Conservation (phyloP, 2,329 filamentous ascomycete species). For the Pseudomassariella vexata region DNA sequence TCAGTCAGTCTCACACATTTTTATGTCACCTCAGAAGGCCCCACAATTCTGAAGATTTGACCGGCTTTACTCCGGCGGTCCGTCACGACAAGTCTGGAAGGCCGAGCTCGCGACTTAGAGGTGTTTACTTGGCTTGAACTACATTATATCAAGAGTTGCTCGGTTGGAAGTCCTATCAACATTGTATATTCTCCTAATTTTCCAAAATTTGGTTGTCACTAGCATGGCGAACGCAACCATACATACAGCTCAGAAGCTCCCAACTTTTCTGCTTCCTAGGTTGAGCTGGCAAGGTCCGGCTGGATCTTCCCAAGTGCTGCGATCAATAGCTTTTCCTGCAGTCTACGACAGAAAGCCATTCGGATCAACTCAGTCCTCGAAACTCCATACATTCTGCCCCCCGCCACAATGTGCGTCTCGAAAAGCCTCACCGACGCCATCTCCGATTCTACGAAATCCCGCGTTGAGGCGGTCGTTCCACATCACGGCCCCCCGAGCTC, state of each 20-base stretch:
- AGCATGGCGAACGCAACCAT: conserved; percentile 21
- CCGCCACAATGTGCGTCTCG: conserved; percentile 7
- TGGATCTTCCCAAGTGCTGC: conserved; percentile 20
- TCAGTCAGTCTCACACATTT: too few species aligned
- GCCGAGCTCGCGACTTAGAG: too few species aligned
- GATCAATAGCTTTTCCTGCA: conserved; percentile 21
- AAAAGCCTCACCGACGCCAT: conserved; percentile 5
- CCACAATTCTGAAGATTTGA: background rate
- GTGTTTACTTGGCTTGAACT: too few species aligned
- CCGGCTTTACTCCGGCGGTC: background rate
- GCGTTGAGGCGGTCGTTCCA: conserved; percentile 54
- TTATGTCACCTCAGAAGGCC: background rate
- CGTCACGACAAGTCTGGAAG: too few species aligned
- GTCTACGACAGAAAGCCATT: conserved; percentile 11
- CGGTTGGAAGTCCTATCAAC: too few species aligned
- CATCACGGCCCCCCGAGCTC: conserved; percentile 51
- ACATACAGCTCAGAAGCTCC: conserved; percentile 34
- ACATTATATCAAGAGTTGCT: too few species aligned
- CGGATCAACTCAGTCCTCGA: conserved; percentile 12
- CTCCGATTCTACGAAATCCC: conserved; percentile 21
- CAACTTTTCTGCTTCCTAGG: conserved; percentile 48
- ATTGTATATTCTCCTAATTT: conserved; percentile 5
- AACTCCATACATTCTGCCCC: conserved; percentile 18
- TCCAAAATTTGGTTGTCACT: conserved; percentile 3
- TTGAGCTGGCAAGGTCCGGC: conserved; percentile 44